Percentiles rank a stretch among this genome's conserved stretches.
Conservation (phyloP, 768 basidiomycete genomes). For the Lactarius psammicola region DNA sequence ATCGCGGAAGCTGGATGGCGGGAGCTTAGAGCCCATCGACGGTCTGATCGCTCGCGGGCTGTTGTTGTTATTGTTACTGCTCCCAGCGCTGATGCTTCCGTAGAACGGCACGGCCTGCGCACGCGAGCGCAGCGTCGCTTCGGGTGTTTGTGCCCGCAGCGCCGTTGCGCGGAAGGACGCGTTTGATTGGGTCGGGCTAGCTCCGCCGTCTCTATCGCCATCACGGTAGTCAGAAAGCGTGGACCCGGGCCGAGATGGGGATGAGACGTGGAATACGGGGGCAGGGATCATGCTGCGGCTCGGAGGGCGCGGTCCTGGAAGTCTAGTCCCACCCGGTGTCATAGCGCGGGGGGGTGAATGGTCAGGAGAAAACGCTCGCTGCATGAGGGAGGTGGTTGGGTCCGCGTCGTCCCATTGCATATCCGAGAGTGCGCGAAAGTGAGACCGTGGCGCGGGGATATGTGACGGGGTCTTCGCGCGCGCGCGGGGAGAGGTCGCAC, state of each 20-base stretch:
- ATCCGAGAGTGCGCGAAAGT: constrained; percentile 49
- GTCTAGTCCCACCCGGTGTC: constrained; percentile 43
- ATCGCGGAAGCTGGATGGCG: constrained; percentile 78
- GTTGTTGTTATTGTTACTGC: constrained; percentile 32
- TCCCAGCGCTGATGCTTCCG: constrained; percentile 33
- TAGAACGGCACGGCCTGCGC: constrained; percentile 59
- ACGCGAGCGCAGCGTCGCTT: constrained; percentile 56
- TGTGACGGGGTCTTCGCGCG: constrained; percentile 78
- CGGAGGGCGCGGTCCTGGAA: constrained; percentile 68
- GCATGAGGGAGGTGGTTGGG: constrained; percentile 44
- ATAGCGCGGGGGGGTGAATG: constrained; percentile 37
- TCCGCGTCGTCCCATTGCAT: constrained; percentile 50
- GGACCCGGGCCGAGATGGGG: constrained; percentile 67
- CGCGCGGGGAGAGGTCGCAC: constrained; percentile 53
- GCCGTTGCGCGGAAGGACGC: constrained; percentile 45
- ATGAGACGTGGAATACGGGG: constrained; percentile 66
- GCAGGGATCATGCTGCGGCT: constrained; percentile 84
- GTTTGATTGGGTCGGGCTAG: constrained; percentile 20
- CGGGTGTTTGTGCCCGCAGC: constrained; percentile 66
- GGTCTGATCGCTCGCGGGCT: constrained; percentile 42
- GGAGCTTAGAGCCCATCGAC: constrained; percentile 46
- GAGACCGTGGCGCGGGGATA: constrained; percentile 61
- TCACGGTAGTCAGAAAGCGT: constrained; percentile 60
- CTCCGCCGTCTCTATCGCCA: constrained; percentile 1
- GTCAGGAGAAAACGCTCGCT: constrained; percentile 66